Base-by-base conservation (phyloP, 2,329 filamentous ascomycete genomes). In the Plenodomus tracheiphilus region DNA sequence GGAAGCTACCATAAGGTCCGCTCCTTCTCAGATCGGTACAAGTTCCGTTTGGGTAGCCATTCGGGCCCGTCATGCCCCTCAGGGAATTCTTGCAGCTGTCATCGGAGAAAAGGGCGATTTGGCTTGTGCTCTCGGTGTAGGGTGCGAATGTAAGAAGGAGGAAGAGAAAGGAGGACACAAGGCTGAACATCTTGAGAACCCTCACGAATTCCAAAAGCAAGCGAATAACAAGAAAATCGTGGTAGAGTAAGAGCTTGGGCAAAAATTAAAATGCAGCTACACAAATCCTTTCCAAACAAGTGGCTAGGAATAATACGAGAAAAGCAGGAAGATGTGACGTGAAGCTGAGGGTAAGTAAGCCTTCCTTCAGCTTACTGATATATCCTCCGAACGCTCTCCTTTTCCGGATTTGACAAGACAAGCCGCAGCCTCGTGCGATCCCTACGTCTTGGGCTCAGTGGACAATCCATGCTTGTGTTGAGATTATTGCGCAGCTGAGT, bases 1-100 rank as follows among this genome's bases (percentile, higher is more conserved):
- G 61, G 37, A 66, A 65, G 42, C 59, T 61, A 1, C 54, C 54
- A 11, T 57, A 55, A 10, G 42, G 22, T 1, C 51, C 54, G 22
- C 46, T 56, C 13, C 47, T 43, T 25, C 47, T 47, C 20, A 64
- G 19, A 30, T 51, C 53, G 10, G 54, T 59, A 42, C 56, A 58
- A 1, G 52, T 55, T 2, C 56, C 56, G 37, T 58, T 53, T 0
- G 56, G 56, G 28, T 59, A 58, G 13, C 56, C 56, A 21, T 59
- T 59, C 1, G 54, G 52, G 2, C 51, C 51, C n/a, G 53, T 48
- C 2, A 59, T 19, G 10, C 47, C 49, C 20, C 46, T 36, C 13
- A 51, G 10, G 3, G 54, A 58, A 9, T 52, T 20, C 38, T 52
- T 42, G 19, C 56, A 58, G 15, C 46, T 47, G 4, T 22, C 21